These are phyloP conservation scores for Acanthamoeba castellanii DNA, from an alignment of 208 protist species.

Conservation along the genomic window DNA sequence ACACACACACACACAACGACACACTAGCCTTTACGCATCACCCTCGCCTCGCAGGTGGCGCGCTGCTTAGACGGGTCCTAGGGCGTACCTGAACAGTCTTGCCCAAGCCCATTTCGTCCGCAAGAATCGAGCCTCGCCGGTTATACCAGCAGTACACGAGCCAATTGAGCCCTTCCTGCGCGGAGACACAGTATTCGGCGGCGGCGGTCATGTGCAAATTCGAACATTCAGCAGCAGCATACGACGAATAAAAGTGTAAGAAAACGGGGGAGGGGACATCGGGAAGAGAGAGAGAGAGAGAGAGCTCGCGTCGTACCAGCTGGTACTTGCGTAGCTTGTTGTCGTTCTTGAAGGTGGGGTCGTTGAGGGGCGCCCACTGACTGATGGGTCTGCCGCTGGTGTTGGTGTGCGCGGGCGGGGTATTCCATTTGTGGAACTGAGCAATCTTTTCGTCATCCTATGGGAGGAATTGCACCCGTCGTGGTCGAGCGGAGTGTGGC, in stretches of 20 bases:
- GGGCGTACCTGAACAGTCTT: background rate
- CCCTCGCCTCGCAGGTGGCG: too few species aligned
- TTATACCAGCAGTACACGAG: constrained; percentile 92
- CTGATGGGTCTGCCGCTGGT: background rate
- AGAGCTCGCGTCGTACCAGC: constrained; percentile 87
- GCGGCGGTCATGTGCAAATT: constrained; percentile 80
- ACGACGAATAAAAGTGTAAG: too few species aligned
- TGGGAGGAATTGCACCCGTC: background rate
- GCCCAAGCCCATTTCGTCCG: constrained; percentile 98
- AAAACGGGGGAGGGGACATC: background rate
- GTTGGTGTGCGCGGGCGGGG: constrained; percentile 19
- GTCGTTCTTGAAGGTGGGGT: constrained; percentile 47
- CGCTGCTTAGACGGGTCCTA: background rate
- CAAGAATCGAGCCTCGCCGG: constrained; percentile 94
- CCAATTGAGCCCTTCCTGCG: constrained; percentile 95
- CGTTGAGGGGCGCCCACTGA: background rate
- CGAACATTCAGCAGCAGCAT: too few species aligned
- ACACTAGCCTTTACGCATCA: too few species aligned
- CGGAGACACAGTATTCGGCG: constrained; percentile 91
- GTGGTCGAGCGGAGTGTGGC: too few species aligned
- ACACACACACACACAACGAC: too few species aligned
- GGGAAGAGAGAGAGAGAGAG: constrained; percentile 87
- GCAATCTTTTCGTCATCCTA: constrained; percentile 31
- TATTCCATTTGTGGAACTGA: constrained; percentile 61
- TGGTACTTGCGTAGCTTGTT: constrained; percentile 91